Conservation (phyloP, 176 grass and related monocot genomes). For the Typha latifolia region DNA sequence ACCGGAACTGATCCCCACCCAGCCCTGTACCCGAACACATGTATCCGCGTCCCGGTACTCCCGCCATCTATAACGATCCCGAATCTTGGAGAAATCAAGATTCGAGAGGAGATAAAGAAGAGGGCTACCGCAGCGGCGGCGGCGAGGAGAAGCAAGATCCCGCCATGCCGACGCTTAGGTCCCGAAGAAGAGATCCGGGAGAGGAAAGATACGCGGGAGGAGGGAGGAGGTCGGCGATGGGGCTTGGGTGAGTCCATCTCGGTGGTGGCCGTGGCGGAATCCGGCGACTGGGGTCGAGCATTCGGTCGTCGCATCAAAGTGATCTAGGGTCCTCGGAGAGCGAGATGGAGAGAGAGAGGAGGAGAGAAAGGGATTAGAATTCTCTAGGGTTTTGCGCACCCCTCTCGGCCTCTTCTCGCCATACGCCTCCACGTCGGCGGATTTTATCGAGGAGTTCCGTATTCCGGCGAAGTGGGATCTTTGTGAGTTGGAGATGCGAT, state of each 20-base stretch:
- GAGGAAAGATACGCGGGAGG: constrained; percentile 7
- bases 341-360: not conserved
- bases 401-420: constrained; percentile 1
- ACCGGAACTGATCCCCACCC: constrained; percentile 1
- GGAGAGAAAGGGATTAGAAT: not conserved
- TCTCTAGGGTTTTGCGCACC: not conserved
- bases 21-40: constrained; percentile 45
- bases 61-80: constrained; percentile 68
- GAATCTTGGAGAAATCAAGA: constrained; percentile 19
- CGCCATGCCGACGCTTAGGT: not conserved
- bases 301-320: constrained; percentile 50
- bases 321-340: not conserved
- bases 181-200: not conserved
- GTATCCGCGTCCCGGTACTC: constrained; percentile 70
- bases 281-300: constrained; percentile 25
- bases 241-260: constrained; percentile 28
- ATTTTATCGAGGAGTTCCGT: not conserved
- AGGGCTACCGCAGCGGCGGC: constrained; percentile 1
- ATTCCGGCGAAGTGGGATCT: too few species aligned
- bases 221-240: constrained; percentile 5
- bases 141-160: constrained; percentile 9
- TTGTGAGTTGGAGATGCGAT: too few species aligned
- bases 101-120: constrained; percentile 9
- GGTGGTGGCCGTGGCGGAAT: constrained; percentile 4
- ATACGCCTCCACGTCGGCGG: not conserved